Evolutionary conservation across 495 filamentous ascomycete species (phyloP).

Genomic region (Penicillium canescens): DNA sequence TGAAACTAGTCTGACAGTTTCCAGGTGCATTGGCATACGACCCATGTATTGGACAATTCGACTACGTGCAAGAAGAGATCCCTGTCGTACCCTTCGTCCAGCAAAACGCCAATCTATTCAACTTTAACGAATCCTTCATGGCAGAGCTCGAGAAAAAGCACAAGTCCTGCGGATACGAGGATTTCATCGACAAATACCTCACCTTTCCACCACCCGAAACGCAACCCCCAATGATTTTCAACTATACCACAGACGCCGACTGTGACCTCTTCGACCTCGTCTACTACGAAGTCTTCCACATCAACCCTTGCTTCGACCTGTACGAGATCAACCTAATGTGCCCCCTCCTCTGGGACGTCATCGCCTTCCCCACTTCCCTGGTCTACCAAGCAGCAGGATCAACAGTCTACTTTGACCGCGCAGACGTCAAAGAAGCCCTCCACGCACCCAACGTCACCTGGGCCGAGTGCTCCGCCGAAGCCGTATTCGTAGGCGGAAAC

Average conservation of each 20-base stretch:
- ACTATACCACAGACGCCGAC: slow-evolving; percentile 27
- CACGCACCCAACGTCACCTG: slow-evolving; percentile 53
- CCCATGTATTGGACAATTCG: slow-evolving; percentile 43
- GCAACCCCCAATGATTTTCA: slow-evolving; percentile 39
- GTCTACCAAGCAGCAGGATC: slow-evolving; percentile 42
- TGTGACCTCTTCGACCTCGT: slow-evolving; percentile 56
- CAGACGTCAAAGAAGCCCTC: slow-evolving; percentile 57
- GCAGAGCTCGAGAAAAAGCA: slow-evolving; percentile 47
- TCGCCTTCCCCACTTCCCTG: slow-evolving; percentile 45
- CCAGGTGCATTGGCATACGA: slow-evolving; percentile 43
- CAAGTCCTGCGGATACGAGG: slow-evolving; percentile 55
- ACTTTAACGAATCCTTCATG: slow-evolving; percentile 56
- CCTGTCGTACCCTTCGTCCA: slow-evolving; percentile 50
- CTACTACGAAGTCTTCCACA: slow-evolving; percentile 41
- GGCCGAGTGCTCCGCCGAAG: slow-evolving; percentile 38
- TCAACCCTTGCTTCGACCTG: slow-evolving; percentile 64
- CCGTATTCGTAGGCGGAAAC: slow-evolving; percentile 46
- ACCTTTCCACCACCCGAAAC: slow-evolving; percentile 51
- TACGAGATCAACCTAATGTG: slow-evolving; percentile 54
- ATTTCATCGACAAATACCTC: slow-evolving; percentile 56
- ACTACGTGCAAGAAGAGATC: slow-evolving; percentile 40
- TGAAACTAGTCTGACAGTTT: background rate
- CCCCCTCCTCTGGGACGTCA: slow-evolving; percentile 46
- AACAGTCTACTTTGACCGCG: slow-evolving; percentile 57
- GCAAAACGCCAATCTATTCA: slow-evolving; percentile 54